These are phyloP conservation scores for Helichrysum umbraculigerum DNA, from an alignment of 129 eudicot species.

Conservation along the genomic window DNA sequence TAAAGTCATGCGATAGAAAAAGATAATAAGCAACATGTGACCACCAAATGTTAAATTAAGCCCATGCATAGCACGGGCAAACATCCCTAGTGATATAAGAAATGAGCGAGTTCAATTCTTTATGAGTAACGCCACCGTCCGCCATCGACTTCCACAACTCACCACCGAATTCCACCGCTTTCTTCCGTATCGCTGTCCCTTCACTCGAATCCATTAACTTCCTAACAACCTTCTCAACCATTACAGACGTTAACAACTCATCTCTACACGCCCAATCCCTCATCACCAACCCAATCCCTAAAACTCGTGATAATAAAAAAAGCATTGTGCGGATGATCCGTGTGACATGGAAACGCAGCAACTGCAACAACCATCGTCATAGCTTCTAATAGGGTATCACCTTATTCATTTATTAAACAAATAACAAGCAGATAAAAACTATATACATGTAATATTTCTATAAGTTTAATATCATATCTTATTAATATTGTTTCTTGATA, in stretches of 20 bases:
- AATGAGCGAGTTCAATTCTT: conserved; percentile 25
- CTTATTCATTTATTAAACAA: no score
- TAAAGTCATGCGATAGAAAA: no score
- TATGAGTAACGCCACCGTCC: conserved; percentile 22
- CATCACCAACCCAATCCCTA: conserved; percentile 21
- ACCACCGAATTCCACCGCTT: conserved; percentile 20
- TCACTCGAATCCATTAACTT: conserved; percentile 22
- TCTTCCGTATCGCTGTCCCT: conserved; percentile 6
- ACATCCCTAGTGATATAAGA: conserved; percentile 2
- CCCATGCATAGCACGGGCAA: no score
- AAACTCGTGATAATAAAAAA: conserved; percentile 32
- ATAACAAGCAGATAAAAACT: no score
- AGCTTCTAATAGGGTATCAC: no score
- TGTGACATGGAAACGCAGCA: conserved; percentile 61
- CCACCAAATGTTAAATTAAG: no score
- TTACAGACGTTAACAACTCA: conserved; percentile 12
- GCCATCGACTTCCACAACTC: conserved; percentile 23
- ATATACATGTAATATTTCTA: no score
- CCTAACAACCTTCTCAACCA: conserved; percentile 26
- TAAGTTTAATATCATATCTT: no score
- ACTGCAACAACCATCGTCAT: conserved; percentile 49
- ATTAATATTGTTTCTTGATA: no score
- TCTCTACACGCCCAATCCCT: conserved; percentile 18
- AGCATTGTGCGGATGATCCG: conserved; percentile 56
- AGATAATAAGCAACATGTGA: no score